phyloP scores from a whole-genome alignment of 2,329 filamentous ascomycete species.

The Ophiostoma sp. region DNA sequence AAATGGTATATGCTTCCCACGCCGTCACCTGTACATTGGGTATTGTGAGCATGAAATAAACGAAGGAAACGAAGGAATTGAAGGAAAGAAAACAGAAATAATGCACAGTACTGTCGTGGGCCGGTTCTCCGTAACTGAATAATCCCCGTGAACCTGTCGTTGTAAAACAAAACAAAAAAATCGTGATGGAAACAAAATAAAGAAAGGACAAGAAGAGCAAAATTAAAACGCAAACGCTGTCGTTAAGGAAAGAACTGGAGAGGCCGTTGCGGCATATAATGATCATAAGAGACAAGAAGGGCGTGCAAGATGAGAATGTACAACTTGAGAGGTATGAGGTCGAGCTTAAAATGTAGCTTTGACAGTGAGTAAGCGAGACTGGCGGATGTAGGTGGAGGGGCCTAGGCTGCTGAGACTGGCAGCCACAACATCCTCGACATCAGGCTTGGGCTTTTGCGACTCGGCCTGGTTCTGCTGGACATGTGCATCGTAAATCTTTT shows the following conservation, averaged over 20 bases:
- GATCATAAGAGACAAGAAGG: too few relatives aligned
- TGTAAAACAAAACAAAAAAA: not conserved
- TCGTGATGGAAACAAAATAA: not conserved
- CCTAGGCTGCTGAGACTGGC: constrained; percentile 10
- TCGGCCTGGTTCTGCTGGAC: constrained; percentile 23
- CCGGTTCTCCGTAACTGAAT: constrained; percentile 6
- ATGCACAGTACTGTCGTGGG: constrained; percentile 1
- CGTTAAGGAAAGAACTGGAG: too few relatives aligned
- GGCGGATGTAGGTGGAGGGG: not conserved
- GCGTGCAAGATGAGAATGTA: too few relatives aligned
- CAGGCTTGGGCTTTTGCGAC: constrained; percentile 10
- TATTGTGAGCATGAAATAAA: constrained; percentile 5
- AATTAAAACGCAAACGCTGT: not conserved
- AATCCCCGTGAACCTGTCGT: constrained; percentile 3
- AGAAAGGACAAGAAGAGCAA: not conserved
- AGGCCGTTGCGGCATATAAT: too few relatives aligned
- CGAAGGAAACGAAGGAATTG: not conserved
- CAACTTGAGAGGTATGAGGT: too few relatives aligned
- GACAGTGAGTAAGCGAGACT: not conserved
- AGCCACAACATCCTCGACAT: constrained; percentile 11
- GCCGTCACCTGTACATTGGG: constrained; percentile 7
- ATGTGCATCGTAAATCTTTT: constrained; percentile 49
- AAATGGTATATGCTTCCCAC: constrained; percentile 9
- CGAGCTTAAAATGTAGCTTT: not conserved
- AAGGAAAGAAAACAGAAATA: not conserved